These are phyloP conservation scores for Prunus armeniaca DNA, from an alignment of 306 rosid species.

Conservation along the genomic window DNA sequence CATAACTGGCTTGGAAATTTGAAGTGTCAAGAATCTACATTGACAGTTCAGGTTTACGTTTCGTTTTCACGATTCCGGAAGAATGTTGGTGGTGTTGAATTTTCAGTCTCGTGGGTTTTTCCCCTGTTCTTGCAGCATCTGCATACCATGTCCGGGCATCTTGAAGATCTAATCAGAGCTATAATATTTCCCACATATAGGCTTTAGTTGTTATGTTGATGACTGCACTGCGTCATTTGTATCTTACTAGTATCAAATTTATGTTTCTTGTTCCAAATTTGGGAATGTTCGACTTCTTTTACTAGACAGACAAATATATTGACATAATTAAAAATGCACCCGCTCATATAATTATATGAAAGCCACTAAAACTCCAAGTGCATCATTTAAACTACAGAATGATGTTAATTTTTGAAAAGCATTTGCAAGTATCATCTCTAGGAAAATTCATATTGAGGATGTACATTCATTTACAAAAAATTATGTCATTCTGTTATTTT, in stretches of 20 bases:
- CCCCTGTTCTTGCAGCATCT: background rate
- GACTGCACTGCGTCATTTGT: background rate
- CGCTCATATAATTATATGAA: background rate
- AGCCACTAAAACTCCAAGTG: background rate
- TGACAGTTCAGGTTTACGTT: constrained; percentile 26
- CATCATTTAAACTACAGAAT: background rate
- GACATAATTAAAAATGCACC: background rate
- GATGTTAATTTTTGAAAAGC: background rate
- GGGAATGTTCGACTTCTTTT: background rate
- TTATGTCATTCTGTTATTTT: background rate
- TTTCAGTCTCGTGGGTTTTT: background rate
- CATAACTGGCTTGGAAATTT: constrained; percentile 50
- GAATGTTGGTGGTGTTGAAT: constrained; percentile 13
- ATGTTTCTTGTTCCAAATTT: constrained; percentile 7
- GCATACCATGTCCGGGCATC: background rate
- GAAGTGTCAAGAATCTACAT: constrained; percentile 34
- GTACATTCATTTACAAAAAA: no score
- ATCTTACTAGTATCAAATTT: constrained; percentile 17
- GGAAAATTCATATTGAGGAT: background rate
- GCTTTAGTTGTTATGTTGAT: constrained; percentile 13
- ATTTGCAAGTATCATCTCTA: no score
- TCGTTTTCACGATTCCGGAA: constrained; percentile 13
- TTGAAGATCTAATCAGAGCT: constrained; percentile 1
- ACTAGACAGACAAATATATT: background rate
- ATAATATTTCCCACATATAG: background rate